These are phyloP conservation scores for Halenospora varia DNA, from an alignment of 495 filamentous ascomycete species.

Conservation along the genomic window DNA sequence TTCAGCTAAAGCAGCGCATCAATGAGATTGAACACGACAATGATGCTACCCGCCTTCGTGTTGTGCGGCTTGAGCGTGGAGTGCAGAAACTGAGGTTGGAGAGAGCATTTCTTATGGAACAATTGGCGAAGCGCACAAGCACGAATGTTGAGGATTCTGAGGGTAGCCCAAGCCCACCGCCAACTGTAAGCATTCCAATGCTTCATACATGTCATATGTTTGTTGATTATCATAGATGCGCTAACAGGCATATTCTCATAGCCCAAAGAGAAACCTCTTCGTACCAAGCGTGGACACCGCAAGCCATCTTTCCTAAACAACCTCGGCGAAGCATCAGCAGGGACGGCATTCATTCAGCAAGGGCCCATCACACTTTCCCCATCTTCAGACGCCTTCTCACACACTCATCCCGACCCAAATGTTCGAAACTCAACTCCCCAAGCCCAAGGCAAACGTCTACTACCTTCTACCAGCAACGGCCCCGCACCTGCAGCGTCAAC, in stretches of 20 bases:
- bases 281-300: constrained; percentile 74
- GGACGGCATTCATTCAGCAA: constrained; percentile 39
- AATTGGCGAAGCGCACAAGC: constrained; percentile 79
- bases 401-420: constrained; percentile 23
- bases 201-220: neutral
- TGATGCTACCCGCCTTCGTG: constrained; percentile 70
- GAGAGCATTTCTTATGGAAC: constrained; percentile 83
- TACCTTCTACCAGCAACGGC: constrained; percentile 13
- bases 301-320: constrained; percentile 42
- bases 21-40: constrained; percentile 87
- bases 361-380: constrained; percentile 31
- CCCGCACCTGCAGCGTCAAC: constrained; percentile 17
- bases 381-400: constrained; percentile 34
- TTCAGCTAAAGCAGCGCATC: constrained; percentile 86
- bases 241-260: constrained; percentile 30
- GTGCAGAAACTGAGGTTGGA: constrained; percentile 91
- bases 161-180: constrained; percentile 66
- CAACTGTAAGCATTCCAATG: constrained; percentile 49
- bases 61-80: constrained; percentile 73
- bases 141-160: constrained; percentile 73
- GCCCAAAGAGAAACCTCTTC: constrained; percentile 88
- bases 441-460: constrained; percentile 12
- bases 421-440: constrained; percentile 11
- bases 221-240: constrained; percentile 12
- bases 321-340: constrained; percentile 25